Evolutionary conservation across 1,284 basidiomycete species (phyloP), one percentile per base, ranked within the genome.

Genomic region (Fomitiporia mediterranea): DNA sequence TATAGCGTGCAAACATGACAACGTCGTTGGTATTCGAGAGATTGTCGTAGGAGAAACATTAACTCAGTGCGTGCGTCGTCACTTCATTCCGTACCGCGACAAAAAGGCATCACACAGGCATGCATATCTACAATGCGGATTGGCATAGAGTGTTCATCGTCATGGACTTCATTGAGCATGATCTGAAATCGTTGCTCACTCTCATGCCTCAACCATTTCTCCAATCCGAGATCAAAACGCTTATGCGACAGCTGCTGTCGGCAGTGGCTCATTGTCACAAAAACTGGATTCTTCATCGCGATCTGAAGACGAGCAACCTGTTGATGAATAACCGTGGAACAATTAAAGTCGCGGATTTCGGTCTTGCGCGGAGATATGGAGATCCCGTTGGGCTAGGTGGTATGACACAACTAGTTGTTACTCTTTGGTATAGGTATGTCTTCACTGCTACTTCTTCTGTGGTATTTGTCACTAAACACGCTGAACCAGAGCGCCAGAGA

Each of bases 111-210:
- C 56, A 58, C 56, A 58, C 56, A 58, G 56, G 56, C 21, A 42
- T 25, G 21, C 52, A 37, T 27, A 44, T 35, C 48, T 17, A 19
- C 23, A 48, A 25, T 27, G 34, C 15, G 25, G 19, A 17, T 21
- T 34, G 61, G 60, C 60, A 53, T 76, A 95, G 93, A 76, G 93
- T 98, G 54, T 99, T 94, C 72, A 94, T 99, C 60, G 95, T 98
- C 30, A 98, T 98, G 94, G 96, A 98, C 67, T 99, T 99, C 68
- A 95, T 99, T 68, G 97, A 99, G 72, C 97, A 99, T 70, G 96
- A 99, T 70, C 85, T 99, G 67, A 99, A 99, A 73, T 91, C 94
- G 1, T 80, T 99, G 50, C 79, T 99, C 54, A 90, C 88, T 9
- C 77, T 91, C 60, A 98, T 98, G 94, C 91, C 93, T 1, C 83